These are phyloP conservation scores for Lagerstroemia speciosa DNA, from an alignment of 345 rosid genomes.

Conservation along the genomic window DNA sequence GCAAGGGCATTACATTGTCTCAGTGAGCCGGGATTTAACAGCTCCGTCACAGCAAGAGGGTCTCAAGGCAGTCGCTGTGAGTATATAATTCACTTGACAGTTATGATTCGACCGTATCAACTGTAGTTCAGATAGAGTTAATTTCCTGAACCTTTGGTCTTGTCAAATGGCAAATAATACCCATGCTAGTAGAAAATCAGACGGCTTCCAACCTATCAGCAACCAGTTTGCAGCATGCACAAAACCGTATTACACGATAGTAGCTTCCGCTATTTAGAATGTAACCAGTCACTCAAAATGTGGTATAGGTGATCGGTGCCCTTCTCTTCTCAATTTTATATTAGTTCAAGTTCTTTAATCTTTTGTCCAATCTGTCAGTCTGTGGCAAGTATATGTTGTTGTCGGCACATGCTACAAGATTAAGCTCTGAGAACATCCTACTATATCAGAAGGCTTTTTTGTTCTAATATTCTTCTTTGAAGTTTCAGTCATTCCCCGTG, in stretches of 20 bases:
- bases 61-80: constrained; percentile 75
- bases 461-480: background rate
- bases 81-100: constrained; percentile 15
- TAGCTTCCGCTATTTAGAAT: too few relatives aligned
- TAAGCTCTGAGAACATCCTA: too few relatives aligned
- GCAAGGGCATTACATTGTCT: constrained; percentile 82
- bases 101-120: background rate
- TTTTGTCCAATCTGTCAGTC: too few relatives aligned
- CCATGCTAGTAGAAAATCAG: background rate
- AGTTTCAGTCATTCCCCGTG: constrained; percentile 64
- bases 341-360: too few relatives aligned
- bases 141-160: background rate
- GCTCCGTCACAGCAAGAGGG: constrained; percentile 55
- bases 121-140: background rate
- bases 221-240: background rate
- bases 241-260: too few relatives aligned
- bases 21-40: constrained; percentile 59
- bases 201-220: background rate
- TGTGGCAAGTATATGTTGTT: too few relatives aligned
- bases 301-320: too few relatives aligned
- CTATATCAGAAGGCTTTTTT: background rate
- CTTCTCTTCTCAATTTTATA: too few relatives aligned
- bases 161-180: background rate
- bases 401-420: too few relatives aligned
- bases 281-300: too few relatives aligned